Evolutionary conservation across 306 rosid species (phyloP).

Genomic region (Prunus campanulata): DNA sequence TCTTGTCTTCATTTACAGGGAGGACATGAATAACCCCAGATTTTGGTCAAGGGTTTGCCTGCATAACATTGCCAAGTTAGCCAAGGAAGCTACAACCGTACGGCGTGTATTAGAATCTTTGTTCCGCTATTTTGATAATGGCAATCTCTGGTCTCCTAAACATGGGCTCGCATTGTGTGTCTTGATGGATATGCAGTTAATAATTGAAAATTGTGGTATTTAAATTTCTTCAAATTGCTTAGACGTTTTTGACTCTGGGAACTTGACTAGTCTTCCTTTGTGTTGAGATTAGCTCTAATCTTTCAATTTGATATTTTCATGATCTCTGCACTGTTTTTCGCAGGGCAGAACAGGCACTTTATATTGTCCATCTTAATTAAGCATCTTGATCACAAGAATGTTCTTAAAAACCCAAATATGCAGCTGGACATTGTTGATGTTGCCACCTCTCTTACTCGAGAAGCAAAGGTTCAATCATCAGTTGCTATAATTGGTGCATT

Average conservation of each 20-base stretch:
- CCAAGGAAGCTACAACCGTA: conserved; percentile 74
- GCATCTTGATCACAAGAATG: conserved; percentile 36
- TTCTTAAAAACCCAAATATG: conserved; percentile 26
- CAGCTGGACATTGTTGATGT: conserved; percentile 29
- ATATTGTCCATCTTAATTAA: conserved; percentile 28
- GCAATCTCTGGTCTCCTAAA: conserved; percentile 62
- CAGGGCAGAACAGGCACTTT: conserved; percentile 28
- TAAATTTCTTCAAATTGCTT: conserved; percentile 25
- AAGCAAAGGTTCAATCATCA: conserved; percentile 26
- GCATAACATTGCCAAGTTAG: conserved; percentile 66
- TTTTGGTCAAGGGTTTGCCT: conserved; percentile 72
- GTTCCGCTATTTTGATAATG: conserved; percentile 62
- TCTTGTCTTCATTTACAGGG: conserved; percentile 32
- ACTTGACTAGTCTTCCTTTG: conserved; percentile 15
- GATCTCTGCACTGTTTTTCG: neutral
- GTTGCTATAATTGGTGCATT: conserved; percentile 61
- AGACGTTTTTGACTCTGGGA: neutral
- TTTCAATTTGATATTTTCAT: neutral
- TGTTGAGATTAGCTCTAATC: neutral
- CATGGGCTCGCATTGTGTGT: conserved; percentile 63
- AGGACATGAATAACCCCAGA: conserved; percentile 39
- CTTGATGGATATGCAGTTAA: conserved; percentile 54
- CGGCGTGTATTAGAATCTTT: conserved; percentile 61
- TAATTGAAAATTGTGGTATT: conserved; percentile 58
- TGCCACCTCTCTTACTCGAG: conserved; percentile 22